Evolutionary conservation across 1,284 basidiomycete species (phyloP).

Genomic region (Coniophora puteana): DNA sequence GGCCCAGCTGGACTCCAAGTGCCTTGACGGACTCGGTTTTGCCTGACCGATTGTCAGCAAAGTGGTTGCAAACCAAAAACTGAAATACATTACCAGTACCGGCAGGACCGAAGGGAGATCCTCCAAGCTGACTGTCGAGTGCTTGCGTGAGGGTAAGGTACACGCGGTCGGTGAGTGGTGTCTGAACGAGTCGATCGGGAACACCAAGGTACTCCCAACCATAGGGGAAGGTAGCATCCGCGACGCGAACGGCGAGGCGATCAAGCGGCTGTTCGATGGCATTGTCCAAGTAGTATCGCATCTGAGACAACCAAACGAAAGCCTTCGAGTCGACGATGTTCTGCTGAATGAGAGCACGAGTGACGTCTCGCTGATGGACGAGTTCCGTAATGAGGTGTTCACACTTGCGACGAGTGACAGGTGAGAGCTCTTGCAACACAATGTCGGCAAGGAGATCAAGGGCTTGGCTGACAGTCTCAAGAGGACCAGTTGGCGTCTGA

Average conservation of each 20-base stretch:
- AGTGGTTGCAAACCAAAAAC: conserved; percentile 2
- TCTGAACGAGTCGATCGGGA: conserved; percentile 95
- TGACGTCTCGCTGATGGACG: conserved; percentile 96
- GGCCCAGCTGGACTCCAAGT: conserved; percentile 94
- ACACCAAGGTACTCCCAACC: conserved; percentile 99
- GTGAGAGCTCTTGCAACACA: conserved; percentile 85
- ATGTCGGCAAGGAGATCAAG: conserved; percentile 95
- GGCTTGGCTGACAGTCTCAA: conserved; percentile 78
- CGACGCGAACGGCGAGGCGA: conserved; percentile 78
- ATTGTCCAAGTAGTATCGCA: conserved; percentile 94
- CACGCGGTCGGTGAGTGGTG: conserved; percentile 96
- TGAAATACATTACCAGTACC: conserved; percentile 76
- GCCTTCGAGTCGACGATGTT: conserved; percentile 62
- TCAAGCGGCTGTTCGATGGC: conserved; percentile 73
- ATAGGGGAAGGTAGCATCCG: conserved; percentile 93
- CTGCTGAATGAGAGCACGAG: conserved; percentile 74
- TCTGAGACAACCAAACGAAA: conserved; percentile 96
- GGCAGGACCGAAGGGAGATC: conserved; percentile 97
- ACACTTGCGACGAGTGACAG: conserved; percentile 93
- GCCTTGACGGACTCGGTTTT: conserved; percentile 99
- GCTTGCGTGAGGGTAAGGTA: conserved; percentile 98
- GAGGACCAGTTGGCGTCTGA: conserved; percentile 57
- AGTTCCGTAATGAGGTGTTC: conserved; percentile 99
- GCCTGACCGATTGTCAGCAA: conserved; percentile 39
- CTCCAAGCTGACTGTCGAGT: conserved; percentile 90